Evolutionary conservation across 2,329 filamentous ascomycete species (phyloP), one percentile per base, ranked within the genome.

Genomic region (Sarocladiaceae sp.): DNA sequence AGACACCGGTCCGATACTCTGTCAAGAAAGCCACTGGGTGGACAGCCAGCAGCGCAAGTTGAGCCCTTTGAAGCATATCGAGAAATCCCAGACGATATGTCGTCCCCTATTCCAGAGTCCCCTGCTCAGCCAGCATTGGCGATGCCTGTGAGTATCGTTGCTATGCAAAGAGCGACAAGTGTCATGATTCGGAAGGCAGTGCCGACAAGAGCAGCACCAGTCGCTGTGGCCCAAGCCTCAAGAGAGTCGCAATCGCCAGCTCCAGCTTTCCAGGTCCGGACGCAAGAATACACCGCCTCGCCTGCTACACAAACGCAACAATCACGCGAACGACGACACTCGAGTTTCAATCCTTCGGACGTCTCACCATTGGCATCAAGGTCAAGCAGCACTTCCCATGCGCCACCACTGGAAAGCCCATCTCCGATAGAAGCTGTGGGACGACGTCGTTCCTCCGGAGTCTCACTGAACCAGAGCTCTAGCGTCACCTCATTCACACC

Each of bases 291-390:
- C n/a, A n/a, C n/a, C n/a, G n/a, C 29, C 15, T 33, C 29, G 29
- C 15, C 29, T 33, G 29, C 40, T 20, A 8, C 47, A 17, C 13
- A 37, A 15, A 20, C 20, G 10, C 7, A 5, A 29, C n/a, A 18
- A 2, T 12, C 17, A 7, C 49, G 55, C 11, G 55, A 55, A 7
- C 56, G 62, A 46, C 57, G 62, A 3, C 62, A 65, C 42, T 61
- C 61, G n/a, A 63, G 60, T 4, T 59, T 59, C 22, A 55, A 57
- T 3, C 54, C 59, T 11, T 53, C 53, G 5, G 58, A 62, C 3
- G 55, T 66, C 15, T 67, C 62, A 1, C 59, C 65, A 1, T 51
- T 63, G 3, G 59, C 59, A 7, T 64, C 65, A 2, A 56, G 62
- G 0, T 56, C 60, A 1, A 59, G 60, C 4, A 64, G 62, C 20